These are phyloP conservation scores for Inonotus hispidus DNA, from an alignment of 1,284 basidiomycete genomes.

Conservation along the genomic window DNA sequence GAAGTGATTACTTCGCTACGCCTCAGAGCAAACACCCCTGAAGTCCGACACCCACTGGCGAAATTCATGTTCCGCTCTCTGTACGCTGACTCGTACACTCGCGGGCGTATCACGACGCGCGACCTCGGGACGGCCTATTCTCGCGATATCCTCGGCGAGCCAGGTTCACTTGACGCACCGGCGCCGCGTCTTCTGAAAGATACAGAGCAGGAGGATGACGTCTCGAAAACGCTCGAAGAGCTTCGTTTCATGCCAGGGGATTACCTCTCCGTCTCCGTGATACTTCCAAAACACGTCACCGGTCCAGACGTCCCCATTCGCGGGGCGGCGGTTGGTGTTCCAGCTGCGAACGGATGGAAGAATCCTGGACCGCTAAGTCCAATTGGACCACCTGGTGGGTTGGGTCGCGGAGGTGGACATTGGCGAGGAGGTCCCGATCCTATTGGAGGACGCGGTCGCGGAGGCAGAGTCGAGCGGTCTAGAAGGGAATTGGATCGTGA, in stretches of 20 bases:
- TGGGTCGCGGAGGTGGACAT: slow-evolving; percentile 53
- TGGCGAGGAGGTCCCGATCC: slow-evolving; percentile 61
- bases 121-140: slow-evolving; percentile 75
- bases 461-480: slow-evolving; percentile 37
- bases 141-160: slow-evolving; percentile 73
- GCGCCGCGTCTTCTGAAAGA: slow-evolving; percentile 58
- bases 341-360: slow-evolving; percentile 35
- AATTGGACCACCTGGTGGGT: slow-evolving; percentile 29
- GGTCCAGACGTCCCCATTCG: slow-evolving; percentile 41
- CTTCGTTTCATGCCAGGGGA: slow-evolving; percentile 73
- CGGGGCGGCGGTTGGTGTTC: slow-evolving; percentile 34
- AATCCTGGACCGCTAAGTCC: slow-evolving; percentile 28
- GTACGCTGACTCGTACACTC: slow-evolving; percentile 64
- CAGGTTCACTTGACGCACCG: slow-evolving; percentile 49
- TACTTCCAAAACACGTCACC: slow-evolving; percentile 61
- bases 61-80: slow-evolving; percentile 73
- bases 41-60: slow-evolving; percentile 72
- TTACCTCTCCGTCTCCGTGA: slow-evolving; percentile 63
- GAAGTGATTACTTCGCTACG: slow-evolving; percentile 73
- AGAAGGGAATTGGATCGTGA: slow-evolving; percentile 30
- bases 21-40: slow-evolving; percentile 52
- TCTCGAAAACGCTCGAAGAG: slow-evolving; percentile 68
- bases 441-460: slow-evolving; percentile 36
- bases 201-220: slow-evolving; percentile 36
- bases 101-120: slow-evolving; percentile 64